Evolutionary conservation across 495 filamentous ascomycete genomes (phyloP), one percentile per base, ranked within the genome.

Genomic region (Recurvomyces mirabilis): DNA sequence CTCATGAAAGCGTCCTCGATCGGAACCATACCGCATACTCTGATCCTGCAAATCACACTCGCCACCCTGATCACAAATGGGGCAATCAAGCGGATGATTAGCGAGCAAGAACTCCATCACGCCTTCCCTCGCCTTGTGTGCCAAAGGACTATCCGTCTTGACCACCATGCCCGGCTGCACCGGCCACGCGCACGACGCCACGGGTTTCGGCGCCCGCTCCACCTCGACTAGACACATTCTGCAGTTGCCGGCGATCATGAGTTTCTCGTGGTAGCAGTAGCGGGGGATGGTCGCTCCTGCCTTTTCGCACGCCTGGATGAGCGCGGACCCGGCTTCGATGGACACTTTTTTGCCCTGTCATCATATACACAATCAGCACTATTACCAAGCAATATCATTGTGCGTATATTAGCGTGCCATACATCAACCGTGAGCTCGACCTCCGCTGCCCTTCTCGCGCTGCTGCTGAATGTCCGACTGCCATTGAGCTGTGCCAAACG

Each of bases 201-300:
- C 89, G 36, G 91, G 91, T 66, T 98, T 98, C 21, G 93, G 91
- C 38, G 83, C 77, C 56, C 82, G 74, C 69, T 94, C 93, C 51
- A 98, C 91, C 72, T 98, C 91, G 52, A 98, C 91, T 56, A 98
- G 67, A 67, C 91, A 98, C 91, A 96, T 98, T 68, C 91, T 88
- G 63, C 91, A 98, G 66, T 98, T 98, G 62, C 91, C 91, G 52
- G 91, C 91, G 68, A 98, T 93, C 83, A 93, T 84, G 44, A 98
- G 74, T 68, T 98, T 98, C 81, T 94, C 91, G 75, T 98, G 91
- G 65, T 98, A 98, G 68, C 91, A 98, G 68, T 96, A 98, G 83
- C 88, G 87, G 48, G 87, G 87, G 55, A 94, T 75, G n/a, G 80
- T 85, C 41, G 70, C 76, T 52, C 91, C 91, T 45, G 91, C 91